Evolutionary conservation across 345 rosid genomes (phyloP), one percentile per base, ranked within the genome.

Genomic region (Erodium maritimum): DNA sequence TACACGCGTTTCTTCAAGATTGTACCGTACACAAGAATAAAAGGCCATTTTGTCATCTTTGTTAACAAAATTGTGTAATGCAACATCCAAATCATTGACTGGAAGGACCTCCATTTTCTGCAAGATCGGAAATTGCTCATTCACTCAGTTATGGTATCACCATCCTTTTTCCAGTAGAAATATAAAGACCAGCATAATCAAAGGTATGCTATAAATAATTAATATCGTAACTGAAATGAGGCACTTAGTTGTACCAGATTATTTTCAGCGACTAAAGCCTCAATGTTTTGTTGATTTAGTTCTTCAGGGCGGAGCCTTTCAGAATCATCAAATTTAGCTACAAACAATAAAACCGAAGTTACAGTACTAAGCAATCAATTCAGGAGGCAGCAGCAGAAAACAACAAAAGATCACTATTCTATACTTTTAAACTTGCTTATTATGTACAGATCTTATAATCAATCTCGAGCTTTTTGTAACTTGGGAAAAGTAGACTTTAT

Each of bases 61-160:
- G 67, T 84, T 86, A 60, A 93, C 96, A 82, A 89, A 93, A 80
- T 89, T 81, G 14, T 93, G 99, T 54, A 93, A 75, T 5, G 99
- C 99, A 70, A 77, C 81, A 76, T 85, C 96, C 80, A 93, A 79
- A 72, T 93, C 99, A 59, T 78, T 87, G 79, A 93, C 96, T 0
- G 99, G 95, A 73, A 89, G 95, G 71, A 89, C 77, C 82, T 89
- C 99, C 99, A 93, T 93, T 79, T 89, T 93, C 98, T 91, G 88
- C 79, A 64, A 48, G 60, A 71, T 25, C 16, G 76, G 54, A 56
- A 19, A 46, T 66, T 20, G 69, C 55, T 29, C 37, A 29, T 11
- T 29, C 37, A 3, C 48, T 42, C 48, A 10, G 14, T 42, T 42
- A 3, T 42, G 14, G 14, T 12, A 42, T 42, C 6, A 9, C 14